phyloP scores from a whole-genome alignment of 2,329 filamentous ascomycete genomes.

The Harringtonia aguacate region DNA sequence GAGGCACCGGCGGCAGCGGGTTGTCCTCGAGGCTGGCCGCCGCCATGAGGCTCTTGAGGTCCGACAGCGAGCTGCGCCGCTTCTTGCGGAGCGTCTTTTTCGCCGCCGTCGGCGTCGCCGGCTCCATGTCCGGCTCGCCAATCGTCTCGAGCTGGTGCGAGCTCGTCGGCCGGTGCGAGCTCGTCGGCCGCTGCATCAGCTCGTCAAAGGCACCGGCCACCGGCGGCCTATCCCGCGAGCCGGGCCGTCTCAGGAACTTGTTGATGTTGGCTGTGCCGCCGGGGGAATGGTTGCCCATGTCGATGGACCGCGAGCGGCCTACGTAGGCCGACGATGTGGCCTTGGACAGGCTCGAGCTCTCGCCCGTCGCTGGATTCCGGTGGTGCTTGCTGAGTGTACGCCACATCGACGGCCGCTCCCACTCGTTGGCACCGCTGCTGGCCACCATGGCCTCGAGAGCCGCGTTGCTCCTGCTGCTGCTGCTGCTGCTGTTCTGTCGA shows the following conservation, averaged over 20 bases:
- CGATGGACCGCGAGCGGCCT: constrained; percentile 66
- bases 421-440: constrained; percentile 22
- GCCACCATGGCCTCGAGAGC: constrained; percentile 2
- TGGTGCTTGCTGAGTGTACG: constrained; percentile 76
- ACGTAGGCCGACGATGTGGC: constrained; percentile 33
- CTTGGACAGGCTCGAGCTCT: constrained; percentile 54
- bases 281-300: constrained; percentile 41
- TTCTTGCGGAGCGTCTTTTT: constrained; percentile 55
- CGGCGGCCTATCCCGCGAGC: constrained; percentile 49
- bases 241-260: constrained; percentile 35
- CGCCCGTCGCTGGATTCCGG: constrained; percentile 49
- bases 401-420: constrained; percentile 70
- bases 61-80: constrained; percentile 82
- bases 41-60: constrained; percentile 58
- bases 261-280: constrained; percentile 28
- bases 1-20: constrained; percentile 27
- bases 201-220: constrained; percentile 54
- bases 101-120: constrained; percentile 11
- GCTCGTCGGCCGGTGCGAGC: constrained; percentile 39
- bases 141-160: constrained; percentile 49
- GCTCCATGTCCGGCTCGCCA: constrained; percentile 41
- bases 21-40: constrained; percentile 40
- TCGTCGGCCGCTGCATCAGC: constrained; percentile 15
- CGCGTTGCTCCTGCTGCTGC: neutral
- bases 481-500: constrained; percentile 65